Evolutionary conservation across 2,329 filamentous ascomycete species (phyloP).

Genomic region (Madurella fahalii): DNA sequence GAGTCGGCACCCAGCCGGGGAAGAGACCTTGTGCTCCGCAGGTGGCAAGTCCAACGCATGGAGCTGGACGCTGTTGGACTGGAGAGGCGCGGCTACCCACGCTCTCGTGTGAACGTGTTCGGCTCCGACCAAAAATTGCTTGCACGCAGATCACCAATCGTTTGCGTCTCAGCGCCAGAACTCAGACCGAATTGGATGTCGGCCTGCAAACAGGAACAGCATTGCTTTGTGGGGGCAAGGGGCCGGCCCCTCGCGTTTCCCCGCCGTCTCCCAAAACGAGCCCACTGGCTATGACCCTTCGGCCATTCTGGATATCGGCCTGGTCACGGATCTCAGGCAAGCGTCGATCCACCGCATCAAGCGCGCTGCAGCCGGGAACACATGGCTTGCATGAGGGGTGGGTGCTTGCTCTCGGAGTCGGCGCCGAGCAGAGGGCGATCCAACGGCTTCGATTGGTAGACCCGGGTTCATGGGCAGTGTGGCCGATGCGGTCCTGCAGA

Average conservation of each 20-base stretch:
- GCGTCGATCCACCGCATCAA: background rate
- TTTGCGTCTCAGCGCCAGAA: background rate
- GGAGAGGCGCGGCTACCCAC: constrained; percentile 9
- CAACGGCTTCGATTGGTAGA: background rate
- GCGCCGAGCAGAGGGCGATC: background rate
- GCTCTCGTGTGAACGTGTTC: constrained; percentile 6
- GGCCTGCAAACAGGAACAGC: constrained; percentile 1
- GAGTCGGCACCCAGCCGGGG: background rate
- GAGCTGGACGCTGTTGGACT: background rate
- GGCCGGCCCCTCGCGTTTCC: background rate
- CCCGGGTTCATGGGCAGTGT: background rate
- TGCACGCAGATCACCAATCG: constrained; percentile 11
- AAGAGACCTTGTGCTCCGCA: background rate
- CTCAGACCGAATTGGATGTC: background rate
- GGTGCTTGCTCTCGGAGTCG: background rate
- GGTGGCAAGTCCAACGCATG: background rate
- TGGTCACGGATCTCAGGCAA: background rate
- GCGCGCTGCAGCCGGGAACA: background rate
- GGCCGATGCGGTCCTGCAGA: constrained; percentile 7
- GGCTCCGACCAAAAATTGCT: constrained; percentile 3
- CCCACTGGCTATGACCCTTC: background rate
- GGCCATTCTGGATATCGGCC: background rate
- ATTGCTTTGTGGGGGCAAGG: background rate
- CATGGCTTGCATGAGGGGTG: background rate
- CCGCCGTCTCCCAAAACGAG: background rate